Conservation (phyloP, 2,329 filamentous ascomycete genomes). For the Davidsoniella australis region DNA sequence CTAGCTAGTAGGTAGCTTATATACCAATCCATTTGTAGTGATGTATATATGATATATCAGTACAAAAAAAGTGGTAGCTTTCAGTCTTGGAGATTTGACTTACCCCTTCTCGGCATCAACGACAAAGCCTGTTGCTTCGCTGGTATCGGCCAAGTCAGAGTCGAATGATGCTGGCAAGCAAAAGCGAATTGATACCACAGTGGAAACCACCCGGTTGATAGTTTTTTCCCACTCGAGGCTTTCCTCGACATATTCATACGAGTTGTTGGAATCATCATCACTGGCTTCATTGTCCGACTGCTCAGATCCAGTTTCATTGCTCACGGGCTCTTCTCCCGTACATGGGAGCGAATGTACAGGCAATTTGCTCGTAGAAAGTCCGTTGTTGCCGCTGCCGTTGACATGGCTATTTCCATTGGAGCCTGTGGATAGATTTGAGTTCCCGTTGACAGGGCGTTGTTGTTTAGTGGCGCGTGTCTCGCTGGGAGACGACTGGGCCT, state of each 20-base stretch:
- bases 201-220: slow-evolving; percentile 83
- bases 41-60: too few relatives aligned
- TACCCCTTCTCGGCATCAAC: slow-evolving; percentile 83
- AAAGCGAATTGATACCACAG: slow-evolving; percentile 97
- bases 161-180: slow-evolving; percentile 97
- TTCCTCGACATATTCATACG: slow-evolving; percentile 21
- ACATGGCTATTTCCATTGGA: neutral
- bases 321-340: slow-evolving; percentile 21
- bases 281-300: neutral
- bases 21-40: too few relatives aligned
- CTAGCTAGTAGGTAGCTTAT: too few relatives aligned
- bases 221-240: slow-evolving; percentile 74
- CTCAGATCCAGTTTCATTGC: slow-evolving; percentile 8
- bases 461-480: slow-evolving; percentile 24
- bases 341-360: slow-evolving; percentile 8
- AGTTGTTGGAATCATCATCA: slow-evolving; percentile 17
- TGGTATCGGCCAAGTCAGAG: slow-evolving; percentile 84
- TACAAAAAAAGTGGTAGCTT: too few relatives aligned
- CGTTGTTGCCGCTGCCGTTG: slow-evolving; percentile 8
- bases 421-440: too few relatives aligned
- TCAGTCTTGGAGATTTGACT: slow-evolving; percentile 18
- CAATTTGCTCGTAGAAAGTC: neutral
- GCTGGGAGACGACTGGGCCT: slow-evolving; percentile 26
- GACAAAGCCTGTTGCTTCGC: slow-evolving; percentile 93
- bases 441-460: slow-evolving; percentile 27